Evolutionary conservation across 768 basidiomycete genomes (phyloP).

Genomic region (Pulveroboletus ravenelii): DNA sequence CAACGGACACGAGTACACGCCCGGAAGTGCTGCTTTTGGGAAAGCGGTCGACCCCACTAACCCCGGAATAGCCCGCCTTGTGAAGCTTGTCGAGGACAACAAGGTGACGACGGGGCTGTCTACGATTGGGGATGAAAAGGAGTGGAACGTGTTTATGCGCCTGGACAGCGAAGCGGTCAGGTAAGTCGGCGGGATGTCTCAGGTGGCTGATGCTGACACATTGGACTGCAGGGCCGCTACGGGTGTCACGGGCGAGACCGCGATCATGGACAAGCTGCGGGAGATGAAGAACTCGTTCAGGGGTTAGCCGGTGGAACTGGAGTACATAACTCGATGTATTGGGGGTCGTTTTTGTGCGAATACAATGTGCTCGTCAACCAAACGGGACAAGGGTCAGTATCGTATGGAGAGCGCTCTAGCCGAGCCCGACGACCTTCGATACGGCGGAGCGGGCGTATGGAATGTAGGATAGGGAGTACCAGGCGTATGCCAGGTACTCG

Average conservation of each 20-base stretch:
- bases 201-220: background rate
- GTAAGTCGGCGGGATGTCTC: constrained; percentile 37
- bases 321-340: background rate
- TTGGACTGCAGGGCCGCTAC: constrained; percentile 44
- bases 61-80: constrained; percentile 53
- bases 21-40: constrained; percentile 67
- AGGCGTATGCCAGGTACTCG: constrained; percentile 87
- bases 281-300: constrained; percentile 81
- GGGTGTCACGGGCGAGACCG: constrained; percentile 38
- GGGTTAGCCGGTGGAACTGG: constrained; percentile 31
- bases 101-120: constrained; percentile 71
- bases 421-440: constrained; percentile 55
- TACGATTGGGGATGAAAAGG: constrained; percentile 90
- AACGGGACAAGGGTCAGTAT: background rate
- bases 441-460: constrained; percentile 83
- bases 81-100: constrained; percentile 53
- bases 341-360: background rate
- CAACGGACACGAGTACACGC: constrained; percentile 92
- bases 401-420: constrained; percentile 6
- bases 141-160: constrained; percentile 96
- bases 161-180: constrained; percentile 55
- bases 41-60: constrained; percentile 60
- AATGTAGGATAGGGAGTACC: constrained; percentile 87
- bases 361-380: background rate
- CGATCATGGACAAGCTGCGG: constrained; percentile 70